phyloP scores from a whole-genome alignment of 768 basidiomycete species.

The Lactifluus piperatus region DNA sequence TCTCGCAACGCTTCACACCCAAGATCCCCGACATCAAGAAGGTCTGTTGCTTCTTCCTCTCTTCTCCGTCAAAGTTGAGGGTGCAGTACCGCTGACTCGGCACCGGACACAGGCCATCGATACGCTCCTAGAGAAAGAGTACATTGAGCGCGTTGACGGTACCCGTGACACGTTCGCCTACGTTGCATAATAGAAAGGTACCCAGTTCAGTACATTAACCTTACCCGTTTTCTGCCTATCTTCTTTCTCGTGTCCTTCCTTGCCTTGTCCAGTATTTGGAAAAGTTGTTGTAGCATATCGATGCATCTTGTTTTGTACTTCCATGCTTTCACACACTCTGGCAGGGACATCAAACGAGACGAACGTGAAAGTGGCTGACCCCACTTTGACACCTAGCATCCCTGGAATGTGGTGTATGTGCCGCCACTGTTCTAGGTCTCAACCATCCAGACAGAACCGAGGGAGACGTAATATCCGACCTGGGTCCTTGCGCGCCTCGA shows the following conservation, averaged over 20 bases:
- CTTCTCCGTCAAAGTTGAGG: neutral
- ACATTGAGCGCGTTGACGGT: constrained; percentile 89
- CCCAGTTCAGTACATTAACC: neutral
- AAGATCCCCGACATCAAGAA: constrained; percentile 97
- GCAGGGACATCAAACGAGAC: neutral
- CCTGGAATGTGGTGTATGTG: neutral
- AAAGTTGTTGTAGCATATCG: constrained; percentile 17
- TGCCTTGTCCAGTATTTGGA: constrained; percentile 4
- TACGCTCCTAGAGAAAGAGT: constrained; percentile 90
- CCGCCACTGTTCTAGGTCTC: no score
- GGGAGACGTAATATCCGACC: no score
- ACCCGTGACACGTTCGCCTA: constrained; percentile 85
- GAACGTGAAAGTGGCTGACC: neutral
- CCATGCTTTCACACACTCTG: neutral
- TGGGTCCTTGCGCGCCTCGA: no score
- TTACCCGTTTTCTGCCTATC: neutral
- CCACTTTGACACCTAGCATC: no score
- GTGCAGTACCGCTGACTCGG: constrained; percentile 2
- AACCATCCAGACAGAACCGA: no score
- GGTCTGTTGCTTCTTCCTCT: constrained; percentile 31
- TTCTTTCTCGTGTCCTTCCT: neutral
- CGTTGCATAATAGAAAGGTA: constrained; percentile 45
- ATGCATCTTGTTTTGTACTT: constrained; percentile 9
- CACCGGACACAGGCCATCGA: constrained; percentile 68
- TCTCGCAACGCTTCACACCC: constrained; percentile 80